These are phyloP conservation scores for Claviceps digitariae DNA, from an alignment of 2,329 filamentous ascomycete species.

Conservation along the genomic window DNA sequence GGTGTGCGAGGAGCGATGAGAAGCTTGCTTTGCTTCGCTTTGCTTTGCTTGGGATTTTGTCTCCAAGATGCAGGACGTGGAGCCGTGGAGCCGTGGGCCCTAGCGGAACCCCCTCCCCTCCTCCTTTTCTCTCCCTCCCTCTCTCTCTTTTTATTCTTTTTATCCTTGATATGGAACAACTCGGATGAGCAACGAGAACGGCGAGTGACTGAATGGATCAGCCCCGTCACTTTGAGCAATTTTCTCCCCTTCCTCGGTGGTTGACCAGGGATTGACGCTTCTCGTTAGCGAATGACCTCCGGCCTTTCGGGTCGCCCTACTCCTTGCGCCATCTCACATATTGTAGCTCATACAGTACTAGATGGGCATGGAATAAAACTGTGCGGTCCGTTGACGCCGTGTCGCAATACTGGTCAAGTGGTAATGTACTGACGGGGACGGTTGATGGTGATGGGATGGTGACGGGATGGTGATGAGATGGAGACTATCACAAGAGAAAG, in stretches of 20 bases:
- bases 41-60: not conserved
- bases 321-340: not conserved
- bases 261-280: not conserved
- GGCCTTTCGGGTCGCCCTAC: not conserved
- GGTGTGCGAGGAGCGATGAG: not conserved
- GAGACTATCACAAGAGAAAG: too few species aligned
- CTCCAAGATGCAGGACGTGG: not conserved
- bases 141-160: too few species aligned
- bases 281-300: not conserved
- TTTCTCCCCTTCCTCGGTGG: not conserved
- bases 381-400: not conserved
- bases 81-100: too few species aligned
- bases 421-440: too few species aligned
- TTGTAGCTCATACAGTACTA: not conserved
- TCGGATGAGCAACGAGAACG: not conserved
- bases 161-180: not conserved
- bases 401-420: too few species aligned
- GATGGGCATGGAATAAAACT: not conserved
- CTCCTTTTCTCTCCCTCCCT: too few species aligned
- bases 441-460: too few species aligned
- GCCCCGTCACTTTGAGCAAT: not conserved
- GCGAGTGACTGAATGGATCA: not conserved
- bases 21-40: not conserved
- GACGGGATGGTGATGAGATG: too few species aligned
- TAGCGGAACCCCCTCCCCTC: too few species aligned